These are phyloP conservation scores for Aphanoascus verrucosus DNA, from an alignment of 2,329 filamentous ascomycete genomes.

Conservation along the genomic window DNA sequence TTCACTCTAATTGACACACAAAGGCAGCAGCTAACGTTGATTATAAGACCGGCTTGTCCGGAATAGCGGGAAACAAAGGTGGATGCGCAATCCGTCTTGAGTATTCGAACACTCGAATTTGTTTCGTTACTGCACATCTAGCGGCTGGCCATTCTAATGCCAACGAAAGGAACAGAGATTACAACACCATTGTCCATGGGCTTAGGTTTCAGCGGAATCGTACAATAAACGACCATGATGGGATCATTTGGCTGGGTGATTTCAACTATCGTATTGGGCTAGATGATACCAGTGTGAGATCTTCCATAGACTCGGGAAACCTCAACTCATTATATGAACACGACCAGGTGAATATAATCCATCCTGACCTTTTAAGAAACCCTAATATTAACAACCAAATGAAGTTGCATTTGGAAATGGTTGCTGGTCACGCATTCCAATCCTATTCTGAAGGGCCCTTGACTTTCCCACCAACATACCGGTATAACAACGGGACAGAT, in stretches of 20 bases:
- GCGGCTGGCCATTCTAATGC: constrained; percentile 95
- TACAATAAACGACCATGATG: constrained; percentile 81
- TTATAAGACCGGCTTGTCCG: constrained; percentile 68
- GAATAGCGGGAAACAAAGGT: constrained; percentile 96
- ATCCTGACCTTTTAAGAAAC: background rate
- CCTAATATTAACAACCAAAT: constrained; percentile 6
- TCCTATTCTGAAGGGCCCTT: constrained; percentile 87
- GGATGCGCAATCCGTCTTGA: constrained; percentile 94
- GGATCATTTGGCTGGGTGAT: constrained; percentile 89
- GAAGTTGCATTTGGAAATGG: constrained; percentile 89
- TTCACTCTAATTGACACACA: constrained; percentile 5
- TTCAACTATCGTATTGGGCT: constrained; percentile 97
- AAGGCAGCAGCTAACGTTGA: constrained; percentile 16
- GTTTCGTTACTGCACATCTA: constrained; percentile 92
- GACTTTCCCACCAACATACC: constrained; percentile 86
- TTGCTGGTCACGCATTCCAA: constrained; percentile 76
- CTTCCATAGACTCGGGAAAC: constrained; percentile 60
- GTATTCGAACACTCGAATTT: constrained; percentile 82
- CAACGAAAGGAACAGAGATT: constrained; percentile 89
- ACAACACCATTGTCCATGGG: constrained; percentile 75
- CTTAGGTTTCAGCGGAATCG: constrained; percentile 83
- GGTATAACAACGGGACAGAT: constrained; percentile 81
- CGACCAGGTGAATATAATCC: constrained; percentile 54
- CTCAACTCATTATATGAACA: constrained; percentile 77
- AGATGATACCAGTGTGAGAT: constrained; percentile 63